These are phyloP conservation scores for Acephala macrosclerotiorum DNA, from an alignment of 2,329 filamentous ascomycete species.

Conservation along the genomic window DNA sequence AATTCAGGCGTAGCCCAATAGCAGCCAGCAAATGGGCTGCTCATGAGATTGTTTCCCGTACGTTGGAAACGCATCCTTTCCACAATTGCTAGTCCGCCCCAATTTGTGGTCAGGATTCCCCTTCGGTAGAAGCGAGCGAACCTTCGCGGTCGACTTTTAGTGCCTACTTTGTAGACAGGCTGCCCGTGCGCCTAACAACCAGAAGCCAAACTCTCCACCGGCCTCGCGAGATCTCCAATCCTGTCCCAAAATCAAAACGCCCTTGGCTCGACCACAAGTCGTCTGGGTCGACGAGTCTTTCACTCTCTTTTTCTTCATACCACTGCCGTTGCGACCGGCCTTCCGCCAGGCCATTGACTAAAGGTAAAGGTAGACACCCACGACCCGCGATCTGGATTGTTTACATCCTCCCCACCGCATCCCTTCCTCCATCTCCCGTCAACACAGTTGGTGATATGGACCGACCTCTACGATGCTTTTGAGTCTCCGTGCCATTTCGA, in stretches of 20 bases:
- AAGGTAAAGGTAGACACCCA: no score
- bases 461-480: slow-evolving; percentile 38
- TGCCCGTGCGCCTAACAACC: not conserved
- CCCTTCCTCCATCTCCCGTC: slow-evolving; percentile 11
- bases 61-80: slow-evolving; percentile 23
- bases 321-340: slow-evolving; percentile 2
- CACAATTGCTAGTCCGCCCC: slow-evolving; percentile 18
- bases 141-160: not conserved
- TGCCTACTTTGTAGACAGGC: not conserved
- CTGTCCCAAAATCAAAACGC: not conserved
- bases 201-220: slow-evolving; percentile 6
- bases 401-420: slow-evolving; percentile 7
- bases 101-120: slow-evolving; percentile 19
- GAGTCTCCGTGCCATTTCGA: slow-evolving; percentile 35
- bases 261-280: not conserved
- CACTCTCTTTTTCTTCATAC: not conserved
- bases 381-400: not conserved
- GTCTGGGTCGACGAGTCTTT: not conserved
- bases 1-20: slow-evolving; percentile 16
- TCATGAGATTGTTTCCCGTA: slow-evolving; percentile 13
- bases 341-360: slow-evolving; percentile 3
- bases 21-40: slow-evolving; percentile 20
- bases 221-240: slow-evolving; percentile 2
- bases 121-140: not conserved
- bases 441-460: slow-evolving; percentile 37